A percentile compares a stretch with the other conserved stretches of the same genome.
phyloP scores from a whole-genome alignment of 176 grass and related monocot genomes.

The Carex myosuroides region DNA sequence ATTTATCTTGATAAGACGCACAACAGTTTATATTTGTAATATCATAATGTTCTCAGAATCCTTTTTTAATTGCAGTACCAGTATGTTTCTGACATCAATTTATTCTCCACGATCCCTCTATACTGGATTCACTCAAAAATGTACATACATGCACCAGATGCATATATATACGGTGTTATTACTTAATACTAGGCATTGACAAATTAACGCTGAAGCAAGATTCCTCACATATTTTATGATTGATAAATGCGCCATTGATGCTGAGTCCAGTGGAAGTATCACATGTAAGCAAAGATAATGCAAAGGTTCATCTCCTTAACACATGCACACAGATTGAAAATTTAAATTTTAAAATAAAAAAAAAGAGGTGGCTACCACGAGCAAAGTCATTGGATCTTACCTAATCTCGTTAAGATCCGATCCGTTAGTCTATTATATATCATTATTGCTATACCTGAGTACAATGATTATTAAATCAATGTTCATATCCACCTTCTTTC shows the following conservation, averaged over 20 bases:
- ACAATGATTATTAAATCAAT: neutral
- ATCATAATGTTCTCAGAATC: neutral
- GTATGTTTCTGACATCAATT: slow-evolving; percentile 7
- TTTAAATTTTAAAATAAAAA: neutral
- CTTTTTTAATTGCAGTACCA: neutral
- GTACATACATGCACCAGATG: neutral
- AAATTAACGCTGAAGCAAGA: slow-evolving; percentile 8
- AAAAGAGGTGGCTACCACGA: neutral
- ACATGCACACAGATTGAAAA: neutral
- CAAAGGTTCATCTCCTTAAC: slow-evolving; percentile 5
- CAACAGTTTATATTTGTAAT: neutral
- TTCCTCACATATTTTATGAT: neutral
- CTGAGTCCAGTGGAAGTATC: neutral
- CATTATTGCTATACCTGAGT: neutral
- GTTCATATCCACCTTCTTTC: neutral
- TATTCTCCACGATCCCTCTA: neutral
- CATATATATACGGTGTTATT: neutral
- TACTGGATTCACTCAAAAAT: neutral
- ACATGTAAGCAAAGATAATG: slow-evolving; percentile 19
- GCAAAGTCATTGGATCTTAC: neutral
- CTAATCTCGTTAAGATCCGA: neutral
- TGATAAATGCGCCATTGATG: slow-evolving; percentile 13
- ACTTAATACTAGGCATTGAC: neutral
- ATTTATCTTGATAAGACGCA: neutral
- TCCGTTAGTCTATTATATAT: neutral